phyloP scores from a whole-genome alignment of 371 early-diverging fungal genomes.

The Mucor irregularis region DNA sequence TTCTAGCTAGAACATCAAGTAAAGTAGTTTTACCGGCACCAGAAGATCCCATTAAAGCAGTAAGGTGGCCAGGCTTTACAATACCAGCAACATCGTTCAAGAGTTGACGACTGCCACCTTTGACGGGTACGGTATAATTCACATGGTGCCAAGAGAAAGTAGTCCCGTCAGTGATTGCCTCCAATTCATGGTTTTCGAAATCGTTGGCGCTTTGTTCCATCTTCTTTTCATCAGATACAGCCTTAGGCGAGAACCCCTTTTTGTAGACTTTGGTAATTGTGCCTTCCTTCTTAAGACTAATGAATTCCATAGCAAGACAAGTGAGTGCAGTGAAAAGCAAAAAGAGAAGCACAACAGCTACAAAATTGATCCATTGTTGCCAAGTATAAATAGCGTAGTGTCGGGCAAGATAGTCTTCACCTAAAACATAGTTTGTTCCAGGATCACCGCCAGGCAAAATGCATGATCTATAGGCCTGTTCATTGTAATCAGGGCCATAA shows the following conservation, averaged over 20 bases:
- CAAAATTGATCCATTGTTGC: conserved; percentile 57
- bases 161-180: conserved; percentile 43
- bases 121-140: conserved; percentile 58
- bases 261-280: conserved; percentile 54
- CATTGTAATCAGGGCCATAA: conserved; percentile 43
- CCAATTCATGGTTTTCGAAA: conserved; percentile 28
- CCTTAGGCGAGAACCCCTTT: conserved; percentile 32
- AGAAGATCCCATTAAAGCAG: conserved; percentile 86
- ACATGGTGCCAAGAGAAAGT: conserved; percentile 60
- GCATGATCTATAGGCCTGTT: conserved; percentile 56
- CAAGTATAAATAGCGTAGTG: neutral
- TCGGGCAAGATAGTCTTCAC: conserved; percentile 50
- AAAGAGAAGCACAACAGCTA: conserved; percentile 51
- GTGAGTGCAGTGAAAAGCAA: conserved; percentile 44
- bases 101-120: conserved; percentile 53
- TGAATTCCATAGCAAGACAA: conserved; percentile 48
- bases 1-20: conserved; percentile 79
- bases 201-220: conserved; percentile 41
- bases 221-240: conserved; percentile 25
- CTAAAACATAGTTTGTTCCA: conserved; percentile 46
- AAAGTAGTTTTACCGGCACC: conserved; percentile 92
- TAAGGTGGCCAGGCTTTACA: conserved; percentile 62
- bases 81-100: conserved; percentile 53
- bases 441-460: conserved; percentile 52
- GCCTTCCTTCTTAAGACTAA: conserved; percentile 44